Base-by-base conservation (phyloP, 306 rosid species). In the Prunus armeniaca region DNA sequence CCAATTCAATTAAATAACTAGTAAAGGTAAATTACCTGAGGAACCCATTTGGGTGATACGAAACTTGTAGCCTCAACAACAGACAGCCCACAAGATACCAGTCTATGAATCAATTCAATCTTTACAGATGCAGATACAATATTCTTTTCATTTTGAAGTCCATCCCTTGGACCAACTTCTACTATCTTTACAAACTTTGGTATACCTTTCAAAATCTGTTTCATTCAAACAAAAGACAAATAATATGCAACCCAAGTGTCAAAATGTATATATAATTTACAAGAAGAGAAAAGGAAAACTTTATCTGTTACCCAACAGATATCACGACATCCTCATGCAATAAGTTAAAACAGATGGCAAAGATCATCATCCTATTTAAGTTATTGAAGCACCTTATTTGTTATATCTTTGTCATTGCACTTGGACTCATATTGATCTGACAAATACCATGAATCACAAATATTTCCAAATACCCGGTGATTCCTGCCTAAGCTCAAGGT, bases 91-190 rank as follows among this genome's bases (percentile, higher is more conserved):
- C 85, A 81, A 43, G 92, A 85, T 68, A 91, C 97, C 67, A 93
- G 83, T 82, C 83, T 91, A 50, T 76, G 84, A 71, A 93, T 91
- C 91, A 93, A 80, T 82, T 91, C 96, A 56, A 93, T 65, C 92
- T 93, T 91, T 62, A 87, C 82, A 77, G 82, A 62, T 8, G 97
- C 81, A 58, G 98, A 87, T 32, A 93, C 93, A 81, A 77, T 80
- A 81, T 85, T 80, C 89, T 89, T 91, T 87, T 93, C 98, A 82
- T 93, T 93, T 76, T 93, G 98, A 15, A 93, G 90, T 75, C 98
- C 98, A 68, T 93, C 98, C 80, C 98, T 93, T 77, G 97, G 97
- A 80, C 98, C 98, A 80, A 91, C 98, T 91, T 91, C 98, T 72
- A 91, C 98, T 72, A 93, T 93, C 86, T 93, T 93, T 63, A 91